Evolutionary conservation across 371 early-diverging fungal species (phyloP), one percentile per base, ranked within the genome.

Genomic region (Rhizopus arrhizus): DNA sequence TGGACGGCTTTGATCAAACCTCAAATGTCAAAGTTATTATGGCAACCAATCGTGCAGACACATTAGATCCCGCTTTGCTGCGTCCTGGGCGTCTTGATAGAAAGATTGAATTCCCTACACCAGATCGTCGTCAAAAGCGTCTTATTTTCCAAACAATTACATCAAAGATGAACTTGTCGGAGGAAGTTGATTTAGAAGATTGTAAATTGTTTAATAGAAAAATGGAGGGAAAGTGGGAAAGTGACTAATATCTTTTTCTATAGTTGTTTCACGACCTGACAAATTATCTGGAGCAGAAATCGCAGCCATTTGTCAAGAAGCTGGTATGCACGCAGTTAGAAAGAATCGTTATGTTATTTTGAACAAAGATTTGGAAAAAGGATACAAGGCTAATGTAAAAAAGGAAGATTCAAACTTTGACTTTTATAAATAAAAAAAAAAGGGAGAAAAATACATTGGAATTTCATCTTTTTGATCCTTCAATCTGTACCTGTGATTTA

Each of bases 31-130:
- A 97, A 86, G 99, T 99, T 29, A 99, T 99, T 62, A 99, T 99
- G 99, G 99, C 99, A 2, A 99, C 99, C 28, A 99, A 99, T 80
- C 93, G 99, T 74, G 97, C 96, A 16, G 99, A 99, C 72, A 99
- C 99, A 3, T 73, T 99, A 34, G 99, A 99, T 78, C 99, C 99
- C 32, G 99, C 99, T 6, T 86, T 99, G 59, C 78, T 99, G 57
- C 92, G 99, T 62, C 99, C 98, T 31, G 99, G 99, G 62, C 91
- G 99, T 69, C 77, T 99, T 60, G 99, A 99, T 75, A 90, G 99
- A 65, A 99, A 99, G 83, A 99, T 99, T 68, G 99, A 99, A 78
- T 99, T 99, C 85, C 99, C 99, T 16, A 93, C 94, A 52, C 99
- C 99, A 4, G 99, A 99, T 77, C 91, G 98, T 67, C 93, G 99